Percentiles rank a stretch among this genome's conserved stretches.
These are phyloP conservation scores for Colletotrichum lupini DNA, from an alignment of 2,329 filamentous ascomycete species.

Conservation along the genomic window DNA sequence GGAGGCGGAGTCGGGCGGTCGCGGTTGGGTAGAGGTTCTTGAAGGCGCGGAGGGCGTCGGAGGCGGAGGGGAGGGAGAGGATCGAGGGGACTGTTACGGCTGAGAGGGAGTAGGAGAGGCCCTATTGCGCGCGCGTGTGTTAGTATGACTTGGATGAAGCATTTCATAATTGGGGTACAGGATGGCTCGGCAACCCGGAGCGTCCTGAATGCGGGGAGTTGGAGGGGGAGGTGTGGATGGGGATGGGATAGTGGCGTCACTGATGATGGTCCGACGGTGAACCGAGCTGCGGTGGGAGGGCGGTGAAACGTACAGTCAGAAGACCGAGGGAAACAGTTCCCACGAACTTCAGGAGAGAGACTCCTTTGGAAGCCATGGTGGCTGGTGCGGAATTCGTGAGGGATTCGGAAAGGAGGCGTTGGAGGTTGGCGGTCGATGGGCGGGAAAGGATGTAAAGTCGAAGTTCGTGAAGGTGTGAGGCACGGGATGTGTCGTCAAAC, in stretches of 20 bases:
- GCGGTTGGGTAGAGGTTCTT: conserved; percentile 72
- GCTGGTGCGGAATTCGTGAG: conserved; percentile 19
- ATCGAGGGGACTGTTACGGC: conserved; percentile 83
- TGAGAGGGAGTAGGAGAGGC: conserved; percentile 87
- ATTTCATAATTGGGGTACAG: neutral
- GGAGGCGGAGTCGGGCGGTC: conserved; percentile 72
- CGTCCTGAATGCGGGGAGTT: conserved; percentile 23
- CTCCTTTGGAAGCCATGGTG: conserved; percentile 73
- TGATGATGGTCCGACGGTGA: conserved; percentile 11
- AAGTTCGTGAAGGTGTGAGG: conserved; percentile 3
- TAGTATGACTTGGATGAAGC: neutral
- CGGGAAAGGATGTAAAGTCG: conserved; percentile 10
- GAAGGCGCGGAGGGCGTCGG: conserved; percentile 77
- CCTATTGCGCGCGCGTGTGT: conserved; percentile 61
- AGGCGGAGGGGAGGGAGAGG: conserved; percentile 81
- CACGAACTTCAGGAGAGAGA: conserved; percentile 90
- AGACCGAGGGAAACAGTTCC: conserved; percentile 90
- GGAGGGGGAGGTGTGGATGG: conserved; percentile 7
- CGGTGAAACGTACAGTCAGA: conserved; percentile 75
- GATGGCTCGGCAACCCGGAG: neutral
- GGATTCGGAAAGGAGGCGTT: neutral
- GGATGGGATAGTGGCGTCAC: conserved; percentile 31
- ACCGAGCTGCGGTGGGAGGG: neutral
- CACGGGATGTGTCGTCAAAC: neutral
- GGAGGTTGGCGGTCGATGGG: neutral